Conservation (phyloP, 78 protist species). For the Guillardia theta region DNA sequence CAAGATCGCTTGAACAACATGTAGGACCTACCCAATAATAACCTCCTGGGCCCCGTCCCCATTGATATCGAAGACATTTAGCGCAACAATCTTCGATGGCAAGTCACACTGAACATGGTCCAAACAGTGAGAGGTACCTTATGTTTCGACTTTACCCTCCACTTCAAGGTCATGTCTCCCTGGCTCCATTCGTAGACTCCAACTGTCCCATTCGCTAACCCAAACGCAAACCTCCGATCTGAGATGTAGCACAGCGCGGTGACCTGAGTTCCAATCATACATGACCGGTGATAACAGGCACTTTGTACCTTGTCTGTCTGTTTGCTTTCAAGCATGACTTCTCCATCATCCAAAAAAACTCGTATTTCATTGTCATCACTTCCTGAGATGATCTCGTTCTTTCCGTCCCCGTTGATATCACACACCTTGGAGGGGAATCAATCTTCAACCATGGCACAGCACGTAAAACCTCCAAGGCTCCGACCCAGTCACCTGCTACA, state of each 20-base stretch:
- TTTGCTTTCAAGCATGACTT: neutral
- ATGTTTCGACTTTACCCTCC: constrained; percentile 34
- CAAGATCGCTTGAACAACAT: no score
- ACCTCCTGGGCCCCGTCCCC: neutral
- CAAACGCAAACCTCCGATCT: neutral
- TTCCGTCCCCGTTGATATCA: neutral
- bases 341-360: neutral
- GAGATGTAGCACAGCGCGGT: neutral
- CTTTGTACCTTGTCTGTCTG: constrained; percentile 13
- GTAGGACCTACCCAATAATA: no score
- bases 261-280: neutral
- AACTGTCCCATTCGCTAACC: neutral
- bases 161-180: neutral
- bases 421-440: no score
- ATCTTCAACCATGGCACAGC: no score
- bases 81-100: neutral
- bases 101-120: neutral
- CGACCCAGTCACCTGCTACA: neutral
- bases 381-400: neutral
- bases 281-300: neutral
- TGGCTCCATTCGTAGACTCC: neutral
- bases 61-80: neutral
- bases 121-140: neutral
- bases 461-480: no score
- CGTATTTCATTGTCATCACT: constrained; percentile 16